Evolutionary conservation across 1,284 basidiomycete genomes (phyloP).

Genomic region (Ustilago esculenta): DNA sequence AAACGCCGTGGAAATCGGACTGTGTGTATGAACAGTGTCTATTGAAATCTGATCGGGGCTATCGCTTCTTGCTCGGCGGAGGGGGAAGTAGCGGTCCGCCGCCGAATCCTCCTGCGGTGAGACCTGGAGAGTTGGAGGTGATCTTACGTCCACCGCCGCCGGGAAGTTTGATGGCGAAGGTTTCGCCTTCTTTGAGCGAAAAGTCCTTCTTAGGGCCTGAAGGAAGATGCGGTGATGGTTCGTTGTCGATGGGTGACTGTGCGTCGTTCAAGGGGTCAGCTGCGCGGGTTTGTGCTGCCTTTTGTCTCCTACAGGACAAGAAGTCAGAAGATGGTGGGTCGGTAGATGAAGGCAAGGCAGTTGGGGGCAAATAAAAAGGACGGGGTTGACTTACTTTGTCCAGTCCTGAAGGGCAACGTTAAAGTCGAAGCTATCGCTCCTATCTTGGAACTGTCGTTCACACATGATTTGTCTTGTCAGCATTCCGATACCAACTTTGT

Average conservation of each 20-base stretch:
- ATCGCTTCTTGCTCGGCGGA: constrained; percentile 50
- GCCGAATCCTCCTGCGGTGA: constrained; percentile 25
- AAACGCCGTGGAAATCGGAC: too few relatives aligned
- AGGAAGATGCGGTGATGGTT: constrained; percentile 69
- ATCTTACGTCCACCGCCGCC: constrained; percentile 44
- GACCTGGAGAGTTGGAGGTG: constrained; percentile 22
- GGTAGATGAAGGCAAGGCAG: too few relatives aligned
- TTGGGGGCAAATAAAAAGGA: too few relatives aligned
- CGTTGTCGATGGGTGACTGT: constrained; percentile 20
- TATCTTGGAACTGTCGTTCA: constrained; percentile 56
- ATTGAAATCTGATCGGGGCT: too few relatives aligned
- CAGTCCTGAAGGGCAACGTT: constrained; percentile 85
- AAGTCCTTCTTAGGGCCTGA: constrained; percentile 85
- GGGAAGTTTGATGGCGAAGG: constrained; percentile 73
- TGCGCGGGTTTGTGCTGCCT: constrained; percentile 36
- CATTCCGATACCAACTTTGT: too few relatives aligned
- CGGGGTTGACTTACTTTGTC: constrained; percentile 76
- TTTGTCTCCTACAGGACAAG: constrained; percentile 45
- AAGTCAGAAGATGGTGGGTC: constrained; percentile 4
- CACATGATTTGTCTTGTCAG: too few relatives aligned
- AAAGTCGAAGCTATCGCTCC: constrained; percentile 64
- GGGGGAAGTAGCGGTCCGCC: constrained; percentile 43
- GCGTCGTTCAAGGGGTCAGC: constrained; percentile 18
- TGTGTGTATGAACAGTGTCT: too few relatives aligned
- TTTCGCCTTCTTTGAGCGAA: constrained; percentile 93